Evolutionary conservation across 805 yeast genomes (phyloP).

Genomic region (Suhomyces tanzawaensis): DNA sequence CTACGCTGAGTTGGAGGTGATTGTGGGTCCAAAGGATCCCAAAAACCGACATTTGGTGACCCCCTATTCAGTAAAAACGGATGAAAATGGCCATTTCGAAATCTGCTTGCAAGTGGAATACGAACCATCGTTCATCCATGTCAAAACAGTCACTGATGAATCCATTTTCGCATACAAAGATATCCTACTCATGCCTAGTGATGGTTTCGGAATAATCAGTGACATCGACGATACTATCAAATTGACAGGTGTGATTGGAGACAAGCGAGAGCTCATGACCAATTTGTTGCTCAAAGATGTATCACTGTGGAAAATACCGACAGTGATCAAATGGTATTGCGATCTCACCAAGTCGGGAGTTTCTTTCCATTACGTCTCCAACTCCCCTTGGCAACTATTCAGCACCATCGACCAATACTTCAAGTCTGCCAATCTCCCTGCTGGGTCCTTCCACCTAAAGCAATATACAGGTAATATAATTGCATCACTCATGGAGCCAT

Average conservation of each 20-base stretch:
- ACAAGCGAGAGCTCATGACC: conserved; percentile 76
- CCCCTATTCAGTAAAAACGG: conserved; percentile 46
- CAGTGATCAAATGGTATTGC: conserved; percentile 71
- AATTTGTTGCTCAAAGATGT: conserved; percentile 71
- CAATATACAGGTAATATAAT: conserved; percentile 83
- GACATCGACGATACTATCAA: conserved; percentile 96
- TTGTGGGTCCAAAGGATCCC: conserved; percentile 50
- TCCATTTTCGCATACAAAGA: conserved; percentile 47
- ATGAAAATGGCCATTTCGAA: conserved; percentile 65
- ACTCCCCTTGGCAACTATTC: conserved; percentile 90
- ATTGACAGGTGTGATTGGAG: conserved; percentile 85
- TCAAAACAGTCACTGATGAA: conserved; percentile 46
- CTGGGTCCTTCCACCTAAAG: conserved; percentile 82
- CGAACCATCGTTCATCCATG: conserved; percentile 59
- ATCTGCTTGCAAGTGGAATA: conserved; percentile 53
- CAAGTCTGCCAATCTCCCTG: conserved; percentile 56
- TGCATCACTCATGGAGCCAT: conserved; percentile 81
- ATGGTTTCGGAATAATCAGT: conserved; percentile 73
- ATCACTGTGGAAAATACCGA: conserved; percentile 67
- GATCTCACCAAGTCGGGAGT: conserved; percentile 42
- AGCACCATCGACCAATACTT: conserved; percentile 59
- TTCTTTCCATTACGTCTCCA: conserved; percentile 89
- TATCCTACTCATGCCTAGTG: conserved; percentile 36
- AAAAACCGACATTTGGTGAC: conserved; percentile 24
- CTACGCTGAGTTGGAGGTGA: conserved; percentile 50